Evolutionary conservation across 2,329 filamentous ascomycete species (phyloP), one percentile per base, ranked within the genome.

Genomic region (Sporothrix euskadiensis): DNA sequence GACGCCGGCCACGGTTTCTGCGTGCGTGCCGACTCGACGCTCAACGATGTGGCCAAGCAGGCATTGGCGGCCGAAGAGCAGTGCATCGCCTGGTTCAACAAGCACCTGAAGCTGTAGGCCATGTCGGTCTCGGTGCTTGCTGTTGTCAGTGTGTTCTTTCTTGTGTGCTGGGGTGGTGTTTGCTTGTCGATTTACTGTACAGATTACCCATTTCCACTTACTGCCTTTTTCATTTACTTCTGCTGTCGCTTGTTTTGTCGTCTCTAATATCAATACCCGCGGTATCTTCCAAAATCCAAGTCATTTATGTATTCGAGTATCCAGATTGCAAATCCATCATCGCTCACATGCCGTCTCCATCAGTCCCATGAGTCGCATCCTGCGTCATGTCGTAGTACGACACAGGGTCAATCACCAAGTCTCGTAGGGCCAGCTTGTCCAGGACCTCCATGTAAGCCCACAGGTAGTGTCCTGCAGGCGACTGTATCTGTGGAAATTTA

Each of bases 1-100:
- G 80, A 81, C 14, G 80, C 80, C 16, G 80, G 80, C 0, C 83
- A 86, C 76, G 84, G 83, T 0, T 85, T 85, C 74, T 78, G 77
- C n/a, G 76, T 82, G 7, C 77, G 81, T 9, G 81, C 80, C 4
- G 80, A 82, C 47, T 7, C 78, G 63, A 75, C 74, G 14, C 71
- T 75, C 71, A 71, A 76, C 6, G 76, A 80, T 19, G 71, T 79
- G 26, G 76, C 77, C 2, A 74, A 76, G 70, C 78, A 78, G 74
- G 80, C 81, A 0, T 69, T 73, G 6, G 78, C 77, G 14, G 80
- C 81, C 0, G 80, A 82, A 75, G 78, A 81, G 16, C 80, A 82
- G 74, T 78, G 78, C 57, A 79, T 82, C 30, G 72, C 72, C 8
- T 82, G 81, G 81, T 82, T 82, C 70, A 76, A 78, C 68, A 69